These are phyloP conservation scores for Grammothele lineata DNA, from an alignment of 768 basidiomycete genomes.

Conservation along the genomic window DNA sequence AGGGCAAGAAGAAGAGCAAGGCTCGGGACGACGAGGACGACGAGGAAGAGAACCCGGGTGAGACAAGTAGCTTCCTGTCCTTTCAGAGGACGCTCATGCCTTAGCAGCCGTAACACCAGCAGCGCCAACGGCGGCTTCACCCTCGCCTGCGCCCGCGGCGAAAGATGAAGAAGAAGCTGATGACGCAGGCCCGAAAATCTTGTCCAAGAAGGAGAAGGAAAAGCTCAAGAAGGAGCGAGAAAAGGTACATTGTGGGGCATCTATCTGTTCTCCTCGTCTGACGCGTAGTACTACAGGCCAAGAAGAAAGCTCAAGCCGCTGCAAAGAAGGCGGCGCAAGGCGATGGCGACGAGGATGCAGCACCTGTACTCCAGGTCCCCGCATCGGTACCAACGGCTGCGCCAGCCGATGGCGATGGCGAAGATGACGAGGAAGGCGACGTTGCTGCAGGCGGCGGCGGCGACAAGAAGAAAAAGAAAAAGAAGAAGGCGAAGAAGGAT, in stretches of 20 bases:
- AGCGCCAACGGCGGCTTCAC: conserved; percentile 29
- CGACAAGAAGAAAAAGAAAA: conserved; percentile 76
- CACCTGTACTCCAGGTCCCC: conserved; percentile 26
- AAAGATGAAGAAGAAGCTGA: conserved; percentile 29
- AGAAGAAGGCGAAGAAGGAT: conserved; percentile 72
- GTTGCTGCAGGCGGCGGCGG: conserved; percentile 49
- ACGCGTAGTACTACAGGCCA: conserved; percentile 51
- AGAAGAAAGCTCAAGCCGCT: conserved; percentile 91
- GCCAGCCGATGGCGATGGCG: conserved; percentile 35
- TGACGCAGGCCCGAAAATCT: conserved; percentile 57
- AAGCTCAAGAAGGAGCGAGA: conserved; percentile 95
- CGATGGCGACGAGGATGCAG: conserved; percentile 24
- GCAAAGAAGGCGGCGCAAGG: conserved; percentile 58
- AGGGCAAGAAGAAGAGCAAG: conserved; percentile 43
- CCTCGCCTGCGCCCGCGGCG: conserved; percentile 25
- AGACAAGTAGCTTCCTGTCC: background rate
- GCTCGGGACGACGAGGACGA: conserved; percentile 35
- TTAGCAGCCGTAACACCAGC: conserved; percentile 10
- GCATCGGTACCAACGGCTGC: conserved; percentile 28
- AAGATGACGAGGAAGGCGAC: conserved; percentile 64
- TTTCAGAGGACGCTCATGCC: background rate
- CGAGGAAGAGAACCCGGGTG: conserved; percentile 21
- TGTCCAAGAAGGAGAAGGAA: conserved; percentile 97
- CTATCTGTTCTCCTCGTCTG: background rate
- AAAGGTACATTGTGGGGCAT: conserved; percentile 52